Base-by-base conservation (phyloP, 2,329 filamentous ascomycete species). In the Talaromyces amestolkiae region DNA sequence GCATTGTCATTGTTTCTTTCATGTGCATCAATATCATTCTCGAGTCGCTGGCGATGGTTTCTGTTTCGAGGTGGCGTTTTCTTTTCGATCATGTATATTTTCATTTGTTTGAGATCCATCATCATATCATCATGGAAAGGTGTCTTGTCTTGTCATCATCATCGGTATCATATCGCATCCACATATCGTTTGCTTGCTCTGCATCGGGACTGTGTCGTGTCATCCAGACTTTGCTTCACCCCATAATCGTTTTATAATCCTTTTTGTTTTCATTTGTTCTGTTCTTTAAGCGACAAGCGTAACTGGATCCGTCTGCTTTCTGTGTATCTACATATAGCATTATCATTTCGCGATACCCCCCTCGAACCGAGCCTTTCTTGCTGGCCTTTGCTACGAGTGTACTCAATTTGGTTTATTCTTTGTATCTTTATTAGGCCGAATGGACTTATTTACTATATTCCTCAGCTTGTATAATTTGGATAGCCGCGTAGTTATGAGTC, bases 11-110 rank as follows among this genome's bases (percentile, higher is more conserved):
- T 51, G 45, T 61, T 39, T 31, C 9, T 24, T 10, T 45, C 19
- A 45, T 45, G 24, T 58, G 37, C 56, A 59, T 59, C 37, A 13
- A 41, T 11, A 45, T 63, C 27, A 56, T 58, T 58, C 37, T 63
- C 61, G 39, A 49, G 39, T 58, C 61, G 61, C 61, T 56, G 39
- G 61, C 61, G 61, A 63, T 63, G 53, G 39, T 13, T 24, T 35
- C 17, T 58, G 35, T 49, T 35, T 49, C 37, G 39, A 39, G 31
- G 33, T 63, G 45, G 45, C 49, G 45, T 62, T 62, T 62, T 27
- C 37, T 43, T 31, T 54, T 54, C 37, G n/a, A 58, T 56, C 24
- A 58, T 63, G 61, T 63, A 63, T 43, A 31, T 33, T 56, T 58
- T 33, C 37, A 56, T 45, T 47, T 63, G 61, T 63, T 63, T 56